Base-by-base conservation (phyloP, 2,329 filamentous ascomycete species). In the Penicillium hordei region DNA sequence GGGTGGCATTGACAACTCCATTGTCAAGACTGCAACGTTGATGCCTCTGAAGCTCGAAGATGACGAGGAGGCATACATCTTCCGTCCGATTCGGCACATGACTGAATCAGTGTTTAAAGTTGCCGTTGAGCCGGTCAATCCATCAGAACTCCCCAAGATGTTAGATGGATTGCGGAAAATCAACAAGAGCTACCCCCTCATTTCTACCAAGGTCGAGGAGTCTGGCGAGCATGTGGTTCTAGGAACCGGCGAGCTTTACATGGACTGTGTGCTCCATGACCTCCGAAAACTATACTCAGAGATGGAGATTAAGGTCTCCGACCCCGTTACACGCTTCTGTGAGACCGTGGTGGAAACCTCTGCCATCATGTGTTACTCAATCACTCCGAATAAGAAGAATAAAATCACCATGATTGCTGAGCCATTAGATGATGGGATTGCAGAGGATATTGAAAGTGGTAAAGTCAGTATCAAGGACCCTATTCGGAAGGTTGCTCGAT, bases 351-450 rank as follows among this genome's bases (percentile, higher is more conserved):
- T 96, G 38, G 94, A 99, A 75, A 96, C 94, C 65, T 97, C 92
- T 19, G 93, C 93, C 21, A 97, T 96, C 59, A 97, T 97, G 78
- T 99, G 94, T 78, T 99, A 97, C 74, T 93, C 94, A 23, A 87
- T 96, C 66, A 97, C 94, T 2, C 94, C 94, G 2, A 99, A 99
- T 80, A 99, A 99, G 79, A 97, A 97, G 81, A 99, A 99, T 80
- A 96, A 96, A 75, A 89, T 99, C 69, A 97, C 94, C 36, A 97
- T 99, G 91, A 90, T 97, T 57, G 94, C 94, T 4, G 94, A 99
- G 74, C 93, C 94, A 34, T 80, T 99, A 15, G 94, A 99, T 65
- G 90, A 95, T 67, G 94, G 94, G 17, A 96, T 99, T 61, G 91
- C 93, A 5, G 88, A 90, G 68, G 94, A 99, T 68, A 97, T 99